Conservation (phyloP, 495 filamentous ascomycete genomes). For the Tuber microsphaerosporum region DNA sequence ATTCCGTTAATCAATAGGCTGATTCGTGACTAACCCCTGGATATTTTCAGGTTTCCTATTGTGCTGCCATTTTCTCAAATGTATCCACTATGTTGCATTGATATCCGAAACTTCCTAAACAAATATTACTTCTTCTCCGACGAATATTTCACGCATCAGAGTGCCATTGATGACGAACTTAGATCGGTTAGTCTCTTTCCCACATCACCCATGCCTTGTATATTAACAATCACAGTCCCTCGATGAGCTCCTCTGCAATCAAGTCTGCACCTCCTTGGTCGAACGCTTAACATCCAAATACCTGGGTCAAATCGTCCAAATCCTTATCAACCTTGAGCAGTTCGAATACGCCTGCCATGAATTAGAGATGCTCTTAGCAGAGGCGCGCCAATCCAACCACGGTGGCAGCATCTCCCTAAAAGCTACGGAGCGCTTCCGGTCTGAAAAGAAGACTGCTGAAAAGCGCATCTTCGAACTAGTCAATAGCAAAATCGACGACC, state of each 20-base stretch:
- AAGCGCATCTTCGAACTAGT: slow-evolving; percentile 98
- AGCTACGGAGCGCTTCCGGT: slow-evolving; percentile 77
- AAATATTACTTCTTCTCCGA: slow-evolving; percentile 95
- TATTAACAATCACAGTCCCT: slow-evolving; percentile 50
- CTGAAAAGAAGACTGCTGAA: slow-evolving; percentile 89
- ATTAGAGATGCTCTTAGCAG: slow-evolving; percentile 72
- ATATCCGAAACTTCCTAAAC: slow-evolving; percentile 92
- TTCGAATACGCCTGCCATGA: slow-evolving; percentile 89
- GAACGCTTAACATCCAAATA: slow-evolving; percentile 87
- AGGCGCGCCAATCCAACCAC: slow-evolving; percentile 68
- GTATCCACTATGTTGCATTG: slow-evolving; percentile 96
- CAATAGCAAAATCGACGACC: slow-evolving; percentile 96
- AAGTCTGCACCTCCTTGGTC: slow-evolving; percentile 82
- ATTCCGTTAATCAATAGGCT: neutral
- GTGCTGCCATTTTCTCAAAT: slow-evolving; percentile 96
- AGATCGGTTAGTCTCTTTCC: slow-evolving; percentile 52
- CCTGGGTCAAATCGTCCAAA: slow-evolving; percentile 94
- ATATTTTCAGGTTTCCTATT: slow-evolving; percentile 65
- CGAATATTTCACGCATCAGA: slow-evolving; percentile 82
- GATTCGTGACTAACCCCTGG: neutral
- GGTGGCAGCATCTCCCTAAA: slow-evolving; percentile 62
- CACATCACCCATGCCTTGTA: no score
- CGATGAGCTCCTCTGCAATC: slow-evolving; percentile 79
- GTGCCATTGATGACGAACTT: slow-evolving; percentile 80
- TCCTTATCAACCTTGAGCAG: slow-evolving; percentile 93